Evolutionary conservation across 148 eudicot genomes (phyloP).

Genomic region (Rhododendron mucronatum): DNA sequence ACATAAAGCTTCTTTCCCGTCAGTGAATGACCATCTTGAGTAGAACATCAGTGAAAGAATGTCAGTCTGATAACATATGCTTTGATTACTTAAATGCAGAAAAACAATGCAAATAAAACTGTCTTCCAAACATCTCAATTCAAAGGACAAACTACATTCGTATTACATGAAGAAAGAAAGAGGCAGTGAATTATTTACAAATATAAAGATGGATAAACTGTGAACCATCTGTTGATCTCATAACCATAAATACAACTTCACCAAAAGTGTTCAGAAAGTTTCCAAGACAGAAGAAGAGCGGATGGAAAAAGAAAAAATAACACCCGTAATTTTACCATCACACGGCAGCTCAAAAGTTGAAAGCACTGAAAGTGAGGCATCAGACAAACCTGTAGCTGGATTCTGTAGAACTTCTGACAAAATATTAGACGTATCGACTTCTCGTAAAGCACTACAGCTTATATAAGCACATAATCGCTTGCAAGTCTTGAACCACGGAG

Average conservation of each 20-base stretch:
- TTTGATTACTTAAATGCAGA: not conserved
- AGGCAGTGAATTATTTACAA: not conserved
- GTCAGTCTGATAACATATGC: not conserved
- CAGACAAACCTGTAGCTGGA: constrained; percentile 44
- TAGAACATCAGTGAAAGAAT: constrained; percentile 15
- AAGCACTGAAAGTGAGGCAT: not conserved
- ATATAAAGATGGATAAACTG: not conserved
- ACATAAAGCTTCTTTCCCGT: constrained; percentile 64
- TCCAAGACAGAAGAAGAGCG: not conserved
- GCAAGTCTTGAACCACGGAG: constrained; percentile 92
- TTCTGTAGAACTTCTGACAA: constrained; percentile 53
- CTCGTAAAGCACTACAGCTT: constrained; percentile 83
- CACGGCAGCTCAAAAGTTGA: not conserved
- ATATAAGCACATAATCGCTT: constrained; percentile 85
- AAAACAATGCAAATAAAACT: not conserved
- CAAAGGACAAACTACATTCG: not conserved
- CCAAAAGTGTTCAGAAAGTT: not conserved
- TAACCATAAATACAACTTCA: not conserved
- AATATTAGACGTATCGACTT: constrained; percentile 76
- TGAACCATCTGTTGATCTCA: not conserved
- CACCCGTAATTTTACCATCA: not conserved
- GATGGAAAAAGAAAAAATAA: not conserved
- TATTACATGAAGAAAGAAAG: not conserved
- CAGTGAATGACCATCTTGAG: constrained; percentile 33
- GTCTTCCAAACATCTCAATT: not conserved